Evolutionary conservation across 257 asterid species (phyloP).

Genomic region (Leptodermis oblonga): DNA sequence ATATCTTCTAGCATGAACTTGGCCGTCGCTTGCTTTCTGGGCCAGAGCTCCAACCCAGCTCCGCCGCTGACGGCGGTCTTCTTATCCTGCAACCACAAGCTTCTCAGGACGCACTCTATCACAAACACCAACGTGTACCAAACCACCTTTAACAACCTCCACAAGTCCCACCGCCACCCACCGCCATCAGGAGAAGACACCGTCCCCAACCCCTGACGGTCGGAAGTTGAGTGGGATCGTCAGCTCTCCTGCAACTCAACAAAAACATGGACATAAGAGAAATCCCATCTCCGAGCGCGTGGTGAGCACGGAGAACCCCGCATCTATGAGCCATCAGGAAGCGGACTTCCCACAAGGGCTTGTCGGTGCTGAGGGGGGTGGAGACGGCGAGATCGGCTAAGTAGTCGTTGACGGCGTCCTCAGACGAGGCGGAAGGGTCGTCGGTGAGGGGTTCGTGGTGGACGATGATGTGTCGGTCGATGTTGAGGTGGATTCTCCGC

Average conservation of each 20-base stretch:
- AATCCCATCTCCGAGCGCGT: constrained; percentile 76
- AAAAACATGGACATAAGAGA: constrained; percentile 54
- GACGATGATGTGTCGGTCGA: constrained; percentile 55
- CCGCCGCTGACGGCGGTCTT: constrained; percentile 35
- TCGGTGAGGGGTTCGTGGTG: constrained; percentile 25
- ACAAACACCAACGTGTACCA: constrained; percentile 33
- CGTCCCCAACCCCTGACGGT: constrained; percentile 23
- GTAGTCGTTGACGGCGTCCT: constrained; percentile 57
- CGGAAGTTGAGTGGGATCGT: constrained; percentile 39
- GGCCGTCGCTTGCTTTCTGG: constrained; percentile 35
- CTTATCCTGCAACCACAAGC: constrained; percentile 31
- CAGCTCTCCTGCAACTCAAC: constrained; percentile 44
- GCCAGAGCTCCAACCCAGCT: constrained; percentile 45
- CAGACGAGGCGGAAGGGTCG: constrained; percentile 29
- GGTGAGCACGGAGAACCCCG: constrained; percentile 58
- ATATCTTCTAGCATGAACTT: constrained; percentile 28
- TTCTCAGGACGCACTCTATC: constrained; percentile 23
- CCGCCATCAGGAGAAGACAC: background rate
- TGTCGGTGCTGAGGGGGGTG: constrained; percentile 49
- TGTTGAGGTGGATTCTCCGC: constrained; percentile 44
- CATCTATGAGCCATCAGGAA: constrained; percentile 48
- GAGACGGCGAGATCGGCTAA: constrained; percentile 46
- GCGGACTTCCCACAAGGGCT: constrained; percentile 76
- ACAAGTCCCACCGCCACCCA: constrained; percentile 20
- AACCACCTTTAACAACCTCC: constrained; percentile 24